Conservation (phyloP, 352 stramenopile genomes). For the Phytophthora lateralis region DNA sequence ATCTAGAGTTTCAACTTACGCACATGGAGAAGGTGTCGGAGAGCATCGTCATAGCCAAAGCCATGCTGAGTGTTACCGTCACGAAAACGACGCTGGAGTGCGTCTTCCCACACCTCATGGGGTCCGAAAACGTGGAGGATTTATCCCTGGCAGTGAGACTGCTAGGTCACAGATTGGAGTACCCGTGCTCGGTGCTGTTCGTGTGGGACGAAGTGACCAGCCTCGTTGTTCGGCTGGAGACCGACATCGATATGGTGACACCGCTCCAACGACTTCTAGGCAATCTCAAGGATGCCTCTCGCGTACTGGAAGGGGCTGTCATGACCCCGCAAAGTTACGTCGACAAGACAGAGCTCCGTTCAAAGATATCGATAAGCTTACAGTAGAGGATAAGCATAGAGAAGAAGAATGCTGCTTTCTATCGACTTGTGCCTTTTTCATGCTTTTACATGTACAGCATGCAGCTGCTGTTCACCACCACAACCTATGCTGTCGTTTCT, state of each 20-base stretch:
- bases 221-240: constrained; percentile 33
- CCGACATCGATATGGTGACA: constrained; percentile 35
- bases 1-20: constrained; percentile 41
- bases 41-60: constrained; percentile 33
- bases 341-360: constrained; percentile 2
- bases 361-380: constrained; percentile 6
- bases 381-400: no score
- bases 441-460: constrained; percentile 19
- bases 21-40: constrained; percentile 41
- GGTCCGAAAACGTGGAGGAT: constrained; percentile 35
- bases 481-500: background rate
- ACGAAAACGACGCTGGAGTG: constrained; percentile 38
- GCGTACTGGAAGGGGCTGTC: constrained; percentile 28
- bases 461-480: constrained; percentile 1
- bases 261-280: constrained; percentile 34
- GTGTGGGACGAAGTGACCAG: constrained; percentile 46
- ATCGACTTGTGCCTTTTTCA: constrained; percentile 3
- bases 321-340: constrained; percentile 23
- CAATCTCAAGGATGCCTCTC: constrained; percentile 28
- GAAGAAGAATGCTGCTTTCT: constrained; percentile 1
- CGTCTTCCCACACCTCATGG: constrained; percentile 46
- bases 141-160: constrained; percentile 38
- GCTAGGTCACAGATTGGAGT: constrained; percentile 34
- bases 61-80: constrained; percentile 35
- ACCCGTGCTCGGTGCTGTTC: constrained; percentile 40